These are phyloP conservation scores for Cocos nucifera DNA, from an alignment of 176 grass and related monocot genomes.

Conservation along the genomic window DNA sequence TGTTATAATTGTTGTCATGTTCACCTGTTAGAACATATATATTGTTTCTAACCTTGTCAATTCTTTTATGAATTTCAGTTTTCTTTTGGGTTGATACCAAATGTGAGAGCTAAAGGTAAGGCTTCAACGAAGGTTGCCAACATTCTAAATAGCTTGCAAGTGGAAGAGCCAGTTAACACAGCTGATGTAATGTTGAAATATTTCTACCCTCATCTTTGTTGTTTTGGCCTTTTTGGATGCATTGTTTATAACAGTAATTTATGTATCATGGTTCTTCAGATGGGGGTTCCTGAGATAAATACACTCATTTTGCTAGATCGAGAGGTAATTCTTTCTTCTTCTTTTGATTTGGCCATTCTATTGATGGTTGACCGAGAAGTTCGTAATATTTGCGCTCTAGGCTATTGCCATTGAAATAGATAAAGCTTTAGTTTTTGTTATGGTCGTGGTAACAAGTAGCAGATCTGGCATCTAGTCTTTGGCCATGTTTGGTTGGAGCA, in stretches of 20 bases:
- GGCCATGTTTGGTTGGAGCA: no score
- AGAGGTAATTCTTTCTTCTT: conserved; percentile 45
- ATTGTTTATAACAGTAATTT: conserved; percentile 5
- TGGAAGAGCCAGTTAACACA: conserved; percentile 82
- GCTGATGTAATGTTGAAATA: conserved; percentile 52
- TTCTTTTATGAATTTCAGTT: conserved; percentile 39
- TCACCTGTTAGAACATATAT: no score
- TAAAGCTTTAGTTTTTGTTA: no score
- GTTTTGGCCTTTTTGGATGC: conserved; percentile 9
- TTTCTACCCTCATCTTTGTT: conserved; percentile 16
- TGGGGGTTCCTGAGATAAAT: conserved; percentile 82
- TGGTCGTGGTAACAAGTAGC: no score
- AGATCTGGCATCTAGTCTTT: no score
- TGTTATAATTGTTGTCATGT: no score
- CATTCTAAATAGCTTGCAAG: conserved; percentile 82
- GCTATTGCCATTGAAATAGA: no score
- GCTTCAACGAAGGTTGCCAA: conserved; percentile 78
- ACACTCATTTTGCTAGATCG: conserved; percentile 85
- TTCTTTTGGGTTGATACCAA: conserved; percentile 84
- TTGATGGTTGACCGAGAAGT: background rate
- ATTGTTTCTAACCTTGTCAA: no score
- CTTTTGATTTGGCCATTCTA: conserved; percentile 1
- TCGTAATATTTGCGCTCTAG: no score
- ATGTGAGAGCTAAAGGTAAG: conserved; percentile 80
- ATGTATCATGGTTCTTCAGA: conserved; percentile 34